Evolutionary conservation across 208 protist species (phyloP).

Genomic region (Paratrypanosoma confusum): DNA sequence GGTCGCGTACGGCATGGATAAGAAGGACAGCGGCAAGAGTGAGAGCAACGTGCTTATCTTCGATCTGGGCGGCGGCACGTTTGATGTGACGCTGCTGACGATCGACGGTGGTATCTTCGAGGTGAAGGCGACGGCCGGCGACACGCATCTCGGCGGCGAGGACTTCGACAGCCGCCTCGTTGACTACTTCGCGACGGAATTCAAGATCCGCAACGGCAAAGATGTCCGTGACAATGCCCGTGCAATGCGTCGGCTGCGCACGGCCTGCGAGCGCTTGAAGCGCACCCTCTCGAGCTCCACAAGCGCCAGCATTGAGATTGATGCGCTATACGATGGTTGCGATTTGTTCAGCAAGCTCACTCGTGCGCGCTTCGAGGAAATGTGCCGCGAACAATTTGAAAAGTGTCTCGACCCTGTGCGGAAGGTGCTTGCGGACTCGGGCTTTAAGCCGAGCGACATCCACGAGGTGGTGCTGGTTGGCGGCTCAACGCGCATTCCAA

Average conservation of each 20-base stretch:
- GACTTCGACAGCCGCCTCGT: constrained; percentile 99
- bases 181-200: constrained; percentile 94
- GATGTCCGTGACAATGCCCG: constrained; percentile 60
- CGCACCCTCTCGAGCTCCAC: constrained; percentile 93
- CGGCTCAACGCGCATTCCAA: constrained; percentile 97
- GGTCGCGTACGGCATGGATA: constrained; percentile 98
- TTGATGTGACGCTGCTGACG: constrained; percentile 98
- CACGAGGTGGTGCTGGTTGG: constrained; percentile 94
- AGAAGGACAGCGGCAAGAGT: constrained; percentile 75
- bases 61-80: constrained; percentile 97
- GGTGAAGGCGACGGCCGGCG: constrained; percentile 98
- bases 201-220: constrained; percentile 80
- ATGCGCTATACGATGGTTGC: constrained; percentile 94
- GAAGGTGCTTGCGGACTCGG: constrained; percentile 81
- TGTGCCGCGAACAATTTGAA: constrained; percentile 86
- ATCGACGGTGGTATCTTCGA: constrained; percentile 99
- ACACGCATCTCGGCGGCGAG: constrained; percentile 99
- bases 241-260: constrained; percentile 73
- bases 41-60: constrained; percentile 95
- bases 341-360: constrained; percentile 98
- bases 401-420: constrained; percentile 73
- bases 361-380: constrained; percentile 98
- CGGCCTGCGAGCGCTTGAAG: constrained; percentile 94
- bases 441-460: constrained; percentile 78
- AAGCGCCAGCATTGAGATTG: constrained; percentile 94